phyloP scores from a whole-genome alignment of 2,329 filamentous ascomycete genomes.

The Pseudogymnoascus sp. region DNA sequence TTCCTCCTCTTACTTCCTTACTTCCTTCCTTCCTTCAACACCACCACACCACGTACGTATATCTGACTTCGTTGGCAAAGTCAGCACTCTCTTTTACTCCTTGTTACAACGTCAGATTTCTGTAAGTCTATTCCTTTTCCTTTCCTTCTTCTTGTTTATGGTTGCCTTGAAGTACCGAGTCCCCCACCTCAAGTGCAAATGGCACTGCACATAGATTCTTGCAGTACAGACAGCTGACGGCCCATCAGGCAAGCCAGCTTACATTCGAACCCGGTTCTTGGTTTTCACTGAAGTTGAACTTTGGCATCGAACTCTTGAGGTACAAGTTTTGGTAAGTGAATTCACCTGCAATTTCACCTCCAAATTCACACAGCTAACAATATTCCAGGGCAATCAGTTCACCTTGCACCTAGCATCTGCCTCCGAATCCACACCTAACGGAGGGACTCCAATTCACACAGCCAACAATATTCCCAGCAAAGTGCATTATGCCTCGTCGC shows the following conservation, averaged over 20 bases:
- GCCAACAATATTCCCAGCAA: neutral
- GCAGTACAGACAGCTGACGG: neutral
- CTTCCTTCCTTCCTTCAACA: neutral
- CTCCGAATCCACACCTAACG: neutral
- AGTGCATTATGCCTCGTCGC: neutral
- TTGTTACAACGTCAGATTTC: neutral
- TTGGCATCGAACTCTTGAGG: neutral
- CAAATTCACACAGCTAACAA: neutral
- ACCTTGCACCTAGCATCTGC: neutral
- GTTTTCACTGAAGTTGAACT: neutral
- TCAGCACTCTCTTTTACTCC: neutral
- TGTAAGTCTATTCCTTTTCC: neutral
- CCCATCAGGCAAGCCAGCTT: neutral
- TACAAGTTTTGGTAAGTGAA: neutral
- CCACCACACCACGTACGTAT: neutral
- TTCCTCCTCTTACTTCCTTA: neutral
- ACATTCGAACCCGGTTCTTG: neutral
- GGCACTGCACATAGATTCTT: neutral
- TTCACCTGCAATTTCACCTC: neutral
- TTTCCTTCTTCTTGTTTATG: neutral
- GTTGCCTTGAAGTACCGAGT: neutral
- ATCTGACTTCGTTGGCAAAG: slow-evolving; percentile 1
- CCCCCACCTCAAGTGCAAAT: neutral
- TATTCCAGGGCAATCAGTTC: neutral
- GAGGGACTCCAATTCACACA: neutral